Evolutionary conservation across 1,284 basidiomycete species (phyloP), one percentile per base, ranked within the genome.

Genomic region (Blastosporella zonata): DNA sequence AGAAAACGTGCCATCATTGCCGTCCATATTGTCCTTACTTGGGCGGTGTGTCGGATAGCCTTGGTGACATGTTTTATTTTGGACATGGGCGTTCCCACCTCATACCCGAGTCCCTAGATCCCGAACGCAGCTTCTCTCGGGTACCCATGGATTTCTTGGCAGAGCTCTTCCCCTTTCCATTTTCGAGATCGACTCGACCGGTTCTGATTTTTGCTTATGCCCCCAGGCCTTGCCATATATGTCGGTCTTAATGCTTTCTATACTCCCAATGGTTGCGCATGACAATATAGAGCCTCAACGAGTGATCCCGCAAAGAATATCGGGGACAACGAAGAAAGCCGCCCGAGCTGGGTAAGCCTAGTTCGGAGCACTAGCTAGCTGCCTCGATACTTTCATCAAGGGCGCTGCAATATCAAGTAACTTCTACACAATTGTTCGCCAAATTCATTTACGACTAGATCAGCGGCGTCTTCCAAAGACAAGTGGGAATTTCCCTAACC

Each of bases 1-100:
- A 45, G 48, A 42, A 23, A 35, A 22, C 15, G 45, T 46, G 39
- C 29, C 46, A 53, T 51, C 46, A 51, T 45, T 54, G 45, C 50
- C 48, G 48, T 53, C 15, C 47, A n/a, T 38, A 47, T 46, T 50
- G 42, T 44, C 52, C 49, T 43, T 53, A 49, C 50, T 36, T 35
- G 46, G 48, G 7, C 33, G 15, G 6, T n/a, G 27, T 41, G 25
- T 37, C 20, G 21, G 9, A 36, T 23, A 29, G 39, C 27, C n/a
- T 29, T 34, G n/a, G 20, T 36, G n/a, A 28, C 31, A 25, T 38
- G 10, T 22, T 34, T 47, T 44, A 33, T 43, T 51, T 27, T 38
- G 34, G 39, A 36, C 31, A 17, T 3, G 20, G 12, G 31, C 23
- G 15, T 47, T 45, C 33, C 29, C 36, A 43, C 22, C 27, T 35